phyloP scores from a whole-genome alignment of 495 filamentous ascomycete genomes.

The Aspergillus nidulans region DNA sequence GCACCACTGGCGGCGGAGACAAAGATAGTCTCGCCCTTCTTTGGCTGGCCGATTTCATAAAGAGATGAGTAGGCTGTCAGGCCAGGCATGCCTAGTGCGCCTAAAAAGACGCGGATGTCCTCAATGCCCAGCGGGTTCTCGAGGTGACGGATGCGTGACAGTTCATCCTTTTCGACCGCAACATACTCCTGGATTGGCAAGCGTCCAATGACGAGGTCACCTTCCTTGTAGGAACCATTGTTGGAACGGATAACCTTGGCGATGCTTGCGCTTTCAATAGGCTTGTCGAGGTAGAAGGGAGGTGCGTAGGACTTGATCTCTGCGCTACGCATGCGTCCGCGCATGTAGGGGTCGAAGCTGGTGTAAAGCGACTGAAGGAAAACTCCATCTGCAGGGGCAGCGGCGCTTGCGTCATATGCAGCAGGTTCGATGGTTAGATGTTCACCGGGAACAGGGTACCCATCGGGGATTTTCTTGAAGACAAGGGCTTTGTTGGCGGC shows the following conservation, averaged over 20 bases:
- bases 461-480: constrained; percentile 68
- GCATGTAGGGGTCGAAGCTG: constrained; percentile 88
- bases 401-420: constrained; percentile 59
- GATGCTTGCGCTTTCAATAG: constrained; percentile 55
- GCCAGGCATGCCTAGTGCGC: constrained; percentile 83
- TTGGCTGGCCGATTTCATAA: constrained; percentile 78
- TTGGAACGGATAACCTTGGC: constrained; percentile 65
- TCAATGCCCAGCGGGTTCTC: constrained; percentile 44
- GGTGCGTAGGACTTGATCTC: constrained; percentile 59
- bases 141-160: constrained; percentile 30
- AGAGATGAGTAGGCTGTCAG: constrained; percentile 77
- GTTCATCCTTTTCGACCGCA: constrained; percentile 24
- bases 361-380: constrained; percentile 68
- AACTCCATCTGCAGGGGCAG: constrained; percentile 65
- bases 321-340: constrained; percentile 57
- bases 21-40: constrained; percentile 87
- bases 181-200: constrained; percentile 61
- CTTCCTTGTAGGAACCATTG: constrained; percentile 54
- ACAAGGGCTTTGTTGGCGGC: constrained; percentile 70
- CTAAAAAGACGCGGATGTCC: constrained; percentile 53
- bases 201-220: constrained; percentile 61
- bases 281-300: constrained; percentile 50
- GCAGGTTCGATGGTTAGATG: constrained; percentile 66
- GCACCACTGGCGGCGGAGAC: constrained; percentile 78
- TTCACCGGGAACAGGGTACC: constrained; percentile 66